Evolutionary conservation across 176 grass and related monocot species (phyloP).

Genomic region (Phyllostachys edulis): DNA sequence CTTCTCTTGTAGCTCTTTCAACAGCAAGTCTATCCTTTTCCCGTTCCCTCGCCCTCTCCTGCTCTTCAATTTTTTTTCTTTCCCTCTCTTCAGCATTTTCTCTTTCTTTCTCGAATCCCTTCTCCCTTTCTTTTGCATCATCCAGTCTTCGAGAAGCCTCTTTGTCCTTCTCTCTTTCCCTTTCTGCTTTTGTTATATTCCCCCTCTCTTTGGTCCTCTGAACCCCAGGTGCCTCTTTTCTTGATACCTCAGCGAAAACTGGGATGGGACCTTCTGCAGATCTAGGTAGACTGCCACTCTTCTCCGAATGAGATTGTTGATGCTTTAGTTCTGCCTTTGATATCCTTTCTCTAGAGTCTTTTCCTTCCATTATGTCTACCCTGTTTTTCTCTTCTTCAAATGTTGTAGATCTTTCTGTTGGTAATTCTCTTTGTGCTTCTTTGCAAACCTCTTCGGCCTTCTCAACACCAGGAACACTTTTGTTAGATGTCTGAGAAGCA

Average conservation of each 20-base stretch:
- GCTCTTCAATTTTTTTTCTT: constrained; percentile 52
- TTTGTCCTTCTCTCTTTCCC: constrained; percentile 42
- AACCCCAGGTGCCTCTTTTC: constrained; percentile 35
- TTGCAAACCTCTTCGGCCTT: background rate
- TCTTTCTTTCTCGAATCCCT: constrained; percentile 49
- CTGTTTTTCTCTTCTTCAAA: constrained; percentile 31
- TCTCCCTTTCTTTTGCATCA: constrained; percentile 59
- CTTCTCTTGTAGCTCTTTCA: constrained; percentile 86
- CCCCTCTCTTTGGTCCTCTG: constrained; percentile 47
- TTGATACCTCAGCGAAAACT: constrained; percentile 19
- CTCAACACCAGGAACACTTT: constrained; percentile 3
- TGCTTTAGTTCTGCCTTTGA: constrained; percentile 26
- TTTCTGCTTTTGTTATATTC: constrained; percentile 35
- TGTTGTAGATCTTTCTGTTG: constrained; percentile 14
- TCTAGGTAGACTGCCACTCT: constrained; percentile 10
- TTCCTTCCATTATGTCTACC: constrained; percentile 18
- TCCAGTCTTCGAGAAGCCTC: constrained; percentile 38
- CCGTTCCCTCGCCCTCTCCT: constrained; percentile 76
- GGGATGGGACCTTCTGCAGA: constrained; percentile 30
- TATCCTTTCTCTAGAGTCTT: constrained; percentile 5
- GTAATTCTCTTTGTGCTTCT: constrained; percentile 25
- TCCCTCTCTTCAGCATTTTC: constrained; percentile 50
- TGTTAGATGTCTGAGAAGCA: constrained; percentile 19
- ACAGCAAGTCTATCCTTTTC: constrained; percentile 82
- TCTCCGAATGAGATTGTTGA: constrained; percentile 26